A percentile compares a stretch with the other conserved stretches of the same genome.
phyloP scores from a whole-genome alignment of 2,329 filamentous ascomycete genomes.

The Colletotrichum somersetense region DNA sequence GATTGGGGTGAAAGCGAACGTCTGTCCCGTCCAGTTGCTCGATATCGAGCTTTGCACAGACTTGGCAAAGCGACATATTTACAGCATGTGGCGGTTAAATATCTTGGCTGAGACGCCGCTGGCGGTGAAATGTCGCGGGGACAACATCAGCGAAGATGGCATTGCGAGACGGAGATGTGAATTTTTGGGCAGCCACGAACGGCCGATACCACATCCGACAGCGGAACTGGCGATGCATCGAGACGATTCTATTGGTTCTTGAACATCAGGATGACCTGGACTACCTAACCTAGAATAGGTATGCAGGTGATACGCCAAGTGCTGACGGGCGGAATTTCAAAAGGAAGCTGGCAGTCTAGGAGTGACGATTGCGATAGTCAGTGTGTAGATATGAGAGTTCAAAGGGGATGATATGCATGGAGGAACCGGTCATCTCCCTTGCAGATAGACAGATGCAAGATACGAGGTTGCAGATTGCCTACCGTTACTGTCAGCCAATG shows the following conservation, averaged over 20 bases:
- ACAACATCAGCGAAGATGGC: background rate
- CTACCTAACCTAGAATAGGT: background rate
- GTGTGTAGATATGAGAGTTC: background rate
- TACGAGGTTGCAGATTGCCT: too few relatives aligned
- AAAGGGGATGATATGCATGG: too few relatives aligned
- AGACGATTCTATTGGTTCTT: background rate
- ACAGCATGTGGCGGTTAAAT: background rate
- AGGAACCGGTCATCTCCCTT: too few relatives aligned
- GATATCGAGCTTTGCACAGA: background rate
- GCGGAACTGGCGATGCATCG: background rate
- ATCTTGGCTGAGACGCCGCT: background rate
- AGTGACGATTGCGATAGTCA: background rate
- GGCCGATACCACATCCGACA: background rate
- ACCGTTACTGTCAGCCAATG: too few relatives aligned
- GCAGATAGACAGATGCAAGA: too few relatives aligned
- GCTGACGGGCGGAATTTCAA: background rate
- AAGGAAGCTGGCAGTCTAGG: background rate
- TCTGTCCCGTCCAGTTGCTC: constrained; percentile 9
- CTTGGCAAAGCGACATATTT: constrained; percentile 1
- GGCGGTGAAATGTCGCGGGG: too few relatives aligned
- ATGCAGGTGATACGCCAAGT: constrained; percentile 4
- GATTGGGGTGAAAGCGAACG: constrained; percentile 15
- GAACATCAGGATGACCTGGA: background rate
- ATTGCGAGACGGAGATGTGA: background rate
- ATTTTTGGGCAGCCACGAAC: background rate